These are phyloP conservation scores for Phoma sp. DNA, from an alignment of 2,329 filamentous ascomycete genomes.

Conservation along the genomic window DNA sequence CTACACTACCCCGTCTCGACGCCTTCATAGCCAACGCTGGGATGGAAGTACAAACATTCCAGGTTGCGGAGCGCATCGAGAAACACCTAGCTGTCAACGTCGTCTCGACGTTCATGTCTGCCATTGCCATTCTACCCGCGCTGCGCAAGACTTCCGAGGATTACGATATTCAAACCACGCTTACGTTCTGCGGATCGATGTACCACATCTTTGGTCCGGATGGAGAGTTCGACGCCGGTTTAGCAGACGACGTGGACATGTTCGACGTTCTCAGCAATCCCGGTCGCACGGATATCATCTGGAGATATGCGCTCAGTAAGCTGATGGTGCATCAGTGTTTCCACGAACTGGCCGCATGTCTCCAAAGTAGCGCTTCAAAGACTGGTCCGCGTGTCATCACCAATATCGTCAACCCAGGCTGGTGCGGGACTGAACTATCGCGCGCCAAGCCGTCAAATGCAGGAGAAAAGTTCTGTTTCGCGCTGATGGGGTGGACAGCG, in stretches of 20 bases:
- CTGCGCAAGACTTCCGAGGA: constrained; percentile 10
- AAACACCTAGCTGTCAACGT: constrained; percentile 37
- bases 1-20: constrained; percentile 15
- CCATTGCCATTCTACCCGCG: constrained; percentile 25
- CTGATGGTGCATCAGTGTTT: constrained; percentile 17
- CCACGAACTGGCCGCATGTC: neutral
- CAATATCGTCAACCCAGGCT: constrained; percentile 16
- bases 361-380: neutral
- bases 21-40: constrained; percentile 22
- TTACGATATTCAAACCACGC: constrained; percentile 3
- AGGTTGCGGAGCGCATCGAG: constrained; percentile 31
- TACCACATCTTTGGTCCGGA: constrained; percentile 17
- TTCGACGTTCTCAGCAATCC: constrained; percentile 12
- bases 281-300: constrained; percentile 10
- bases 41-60: constrained; percentile 12
- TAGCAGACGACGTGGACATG: constrained; percentile 7
- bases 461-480: constrained; percentile 5
- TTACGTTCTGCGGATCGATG: constrained; percentile 17
- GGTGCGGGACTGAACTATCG: constrained; percentile 16
- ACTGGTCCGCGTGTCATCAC: neutral
- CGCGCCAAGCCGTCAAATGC: constrained; percentile 8
- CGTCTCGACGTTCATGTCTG: constrained; percentile 26
- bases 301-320: constrained; percentile 17
- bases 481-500: constrained; percentile 14
- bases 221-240: constrained; percentile 3